phyloP scores from a whole-genome alignment of 495 filamentous ascomycete species.

The Poronia punctata region DNA sequence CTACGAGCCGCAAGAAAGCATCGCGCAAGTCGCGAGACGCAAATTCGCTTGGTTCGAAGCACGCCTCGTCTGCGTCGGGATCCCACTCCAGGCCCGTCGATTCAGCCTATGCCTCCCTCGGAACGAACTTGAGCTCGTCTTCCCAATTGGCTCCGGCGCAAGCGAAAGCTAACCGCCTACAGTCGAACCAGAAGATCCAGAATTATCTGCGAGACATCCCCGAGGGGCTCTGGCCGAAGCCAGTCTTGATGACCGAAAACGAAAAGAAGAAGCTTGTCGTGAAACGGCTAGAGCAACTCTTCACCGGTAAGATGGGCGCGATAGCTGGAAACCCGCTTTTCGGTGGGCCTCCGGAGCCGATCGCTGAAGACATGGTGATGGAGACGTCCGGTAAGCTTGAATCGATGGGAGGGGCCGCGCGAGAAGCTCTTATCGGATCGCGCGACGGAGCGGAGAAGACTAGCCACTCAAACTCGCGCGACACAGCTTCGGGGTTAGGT shows the following conservation, averaged over 20 bases:
- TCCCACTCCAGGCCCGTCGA: constrained; percentile 54
- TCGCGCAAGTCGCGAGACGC: constrained; percentile 25
- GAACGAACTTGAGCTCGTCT: constrained; percentile 42
- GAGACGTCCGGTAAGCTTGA: constrained; percentile 23
- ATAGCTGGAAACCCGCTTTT: constrained; percentile 17
- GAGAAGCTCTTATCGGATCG: constrained; percentile 34
- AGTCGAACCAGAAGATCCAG: constrained; percentile 46
- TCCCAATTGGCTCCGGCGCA: constrained; percentile 22
- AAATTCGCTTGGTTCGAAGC: constrained; percentile 34
- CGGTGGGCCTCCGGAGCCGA: constrained; percentile 36
- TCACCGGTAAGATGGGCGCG: constrained; percentile 58
- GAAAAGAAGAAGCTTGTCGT: constrained; percentile 68
- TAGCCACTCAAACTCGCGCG: constrained; percentile 24
- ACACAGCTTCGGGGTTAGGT: constrained; percentile 17
- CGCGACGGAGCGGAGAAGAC: constrained; percentile 23
- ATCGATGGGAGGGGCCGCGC: constrained; percentile 17
- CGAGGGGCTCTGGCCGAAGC: constrained; percentile 47
- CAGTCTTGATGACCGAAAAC: constrained; percentile 52
- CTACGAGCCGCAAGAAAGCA: constrained; percentile 24
- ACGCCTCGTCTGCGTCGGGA: constrained; percentile 42
- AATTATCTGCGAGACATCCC: constrained; percentile 57
- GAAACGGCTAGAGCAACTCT: constrained; percentile 64
- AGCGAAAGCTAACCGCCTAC: constrained; percentile 19
- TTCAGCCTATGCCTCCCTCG: constrained; percentile 71
- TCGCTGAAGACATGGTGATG: constrained; percentile 52